phyloP scores from a whole-genome alignment of 768 basidiomycete genomes.

The Hericium rajendrae region DNA sequence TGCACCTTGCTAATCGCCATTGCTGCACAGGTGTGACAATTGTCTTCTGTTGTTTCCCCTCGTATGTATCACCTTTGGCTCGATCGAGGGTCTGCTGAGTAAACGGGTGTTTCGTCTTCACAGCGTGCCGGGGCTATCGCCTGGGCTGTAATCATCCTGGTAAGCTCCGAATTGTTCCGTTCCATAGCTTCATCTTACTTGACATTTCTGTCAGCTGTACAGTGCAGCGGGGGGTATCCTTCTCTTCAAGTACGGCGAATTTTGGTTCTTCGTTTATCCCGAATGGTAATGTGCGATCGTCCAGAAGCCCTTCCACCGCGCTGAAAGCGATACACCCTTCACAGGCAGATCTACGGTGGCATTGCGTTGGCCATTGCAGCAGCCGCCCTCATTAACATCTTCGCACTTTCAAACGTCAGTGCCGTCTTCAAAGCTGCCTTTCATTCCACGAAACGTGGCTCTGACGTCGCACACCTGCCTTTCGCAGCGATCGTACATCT shows the following conservation, averaged over 20 bases:
- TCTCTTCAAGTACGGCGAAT: constrained; percentile 52
- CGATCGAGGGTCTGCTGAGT: not conserved
- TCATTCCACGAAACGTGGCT: too few relatives aligned
- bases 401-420: too few relatives aligned
- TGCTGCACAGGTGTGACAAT: constrained; percentile 59
- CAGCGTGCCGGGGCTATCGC: constrained; percentile 67
- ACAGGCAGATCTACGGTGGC: constrained; percentile 47
- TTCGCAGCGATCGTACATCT: constrained; percentile 57
- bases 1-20: not conserved
- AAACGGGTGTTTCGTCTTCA: constrained; percentile 10
- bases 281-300: constrained; percentile 24
- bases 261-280: constrained; percentile 51
- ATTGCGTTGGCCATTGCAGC: too few relatives aligned
- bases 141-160: constrained; percentile 55
- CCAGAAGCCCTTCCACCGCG: not conserved
- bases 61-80: constrained; percentile 30
- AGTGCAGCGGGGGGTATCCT: constrained; percentile 58
- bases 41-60: constrained; percentile 66
- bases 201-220: constrained; percentile 37
- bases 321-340: not conserved
- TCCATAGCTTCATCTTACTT: not conserved
- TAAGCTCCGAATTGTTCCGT: constrained; percentile 22
- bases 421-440: too few relatives aligned
- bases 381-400: too few relatives aligned
- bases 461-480: not conserved